Evolutionary conservation across 768 basidiomycete genomes (phyloP), one percentile per base, ranked within the genome.

Genomic region (Lentinula sp.): DNA sequence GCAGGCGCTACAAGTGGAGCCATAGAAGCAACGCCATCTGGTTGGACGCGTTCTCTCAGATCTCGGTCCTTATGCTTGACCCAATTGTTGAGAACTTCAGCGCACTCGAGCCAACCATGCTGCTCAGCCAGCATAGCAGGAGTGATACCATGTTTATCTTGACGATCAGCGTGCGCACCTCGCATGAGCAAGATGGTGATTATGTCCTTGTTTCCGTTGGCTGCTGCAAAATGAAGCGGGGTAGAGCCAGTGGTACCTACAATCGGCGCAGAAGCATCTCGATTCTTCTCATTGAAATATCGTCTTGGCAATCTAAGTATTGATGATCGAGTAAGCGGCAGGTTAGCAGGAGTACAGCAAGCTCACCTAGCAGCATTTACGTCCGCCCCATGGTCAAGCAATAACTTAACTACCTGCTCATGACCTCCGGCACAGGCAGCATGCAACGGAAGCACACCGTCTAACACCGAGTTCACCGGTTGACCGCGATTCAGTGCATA

Each of bases 401-500:
- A 77, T 64, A 95, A 80, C 67, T 85, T 84, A 43, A 98, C 94
- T 48, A 98, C 91, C 61, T 87, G 82, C 60, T 90, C 91, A 69
- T 85, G 91, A 1, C 97, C 97, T 23, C 93, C 93, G 0, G 93
- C 90, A 66, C 87, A 91, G 2, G 96, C 97, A 3, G 94, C 95
- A 70, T 99, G 97, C 8, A 99, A 80, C 3, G 97, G 95, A n/a
- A 97, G 85, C 3, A 99, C 91, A 39, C 97, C 97, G 70, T 96
- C 93, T 57, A 98, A 83, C 35, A 97, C 93, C 4, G 94, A 91
- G 73, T 99, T 98, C 73, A 96, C 86, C 9, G 97, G 96, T 68
- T 98, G 97, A 7, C 96, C 96, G 67, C 95, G 89, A 2, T 87
- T 85, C 23, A 99, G 81, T 2, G 97, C 97, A 72, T 93, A 97